phyloP scores from a whole-genome alignment of 177 flowering plant species.

The Tripterygium wilfordii region DNA sequence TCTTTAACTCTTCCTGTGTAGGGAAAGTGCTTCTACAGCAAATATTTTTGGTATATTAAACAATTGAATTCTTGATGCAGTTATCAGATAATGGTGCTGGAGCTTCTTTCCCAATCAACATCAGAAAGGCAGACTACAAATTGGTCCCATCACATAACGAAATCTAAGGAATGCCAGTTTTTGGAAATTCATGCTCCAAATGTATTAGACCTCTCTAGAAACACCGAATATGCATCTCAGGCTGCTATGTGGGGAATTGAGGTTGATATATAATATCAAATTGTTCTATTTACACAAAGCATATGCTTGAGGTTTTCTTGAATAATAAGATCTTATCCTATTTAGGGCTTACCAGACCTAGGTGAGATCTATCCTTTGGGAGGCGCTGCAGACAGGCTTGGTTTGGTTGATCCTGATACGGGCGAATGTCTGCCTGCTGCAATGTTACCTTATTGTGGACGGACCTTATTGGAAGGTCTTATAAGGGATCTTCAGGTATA shows the following conservation, averaged over 20 bases:
- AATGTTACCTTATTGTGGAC: slow-evolving; percentile 95
- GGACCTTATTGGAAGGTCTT: slow-evolving; percentile 95
- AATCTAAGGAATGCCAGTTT: slow-evolving; percentile 34
- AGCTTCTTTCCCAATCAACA: slow-evolving; percentile 58
- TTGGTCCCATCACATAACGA: slow-evolving; percentile 34
- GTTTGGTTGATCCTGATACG: slow-evolving; percentile 79
- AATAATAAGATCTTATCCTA: slow-evolving; percentile 23
- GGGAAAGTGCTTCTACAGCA: no score
- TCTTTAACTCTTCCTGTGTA: no score
- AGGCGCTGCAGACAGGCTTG: slow-evolving; percentile 96
- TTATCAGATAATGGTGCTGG: slow-evolving; percentile 72
- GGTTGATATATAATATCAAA: slow-evolving; percentile 36
- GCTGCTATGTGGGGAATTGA: slow-evolving; percentile 98
- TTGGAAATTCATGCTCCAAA: slow-evolving; percentile 75
- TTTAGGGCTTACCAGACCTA: slow-evolving; percentile 85
- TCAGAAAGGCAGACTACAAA: slow-evolving; percentile 29
- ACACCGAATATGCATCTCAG: slow-evolving; percentile 83
- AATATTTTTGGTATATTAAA: no score
- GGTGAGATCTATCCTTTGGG: slow-evolving; percentile 98
- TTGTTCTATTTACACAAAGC: neutral
- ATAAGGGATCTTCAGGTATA: slow-evolving; percentile 99
- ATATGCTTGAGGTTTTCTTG: slow-evolving; percentile 1
- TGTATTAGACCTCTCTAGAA: slow-evolving; percentile 69
- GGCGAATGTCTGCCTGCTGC: slow-evolving; percentile 99
- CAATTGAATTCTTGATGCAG: slow-evolving; percentile 32